A percentile compares a stretch with the other conserved stretches of the same genome.
phyloP scores from a whole-genome alignment of 2,329 filamentous ascomycete species.

The Penicillium vulpinum region DNA sequence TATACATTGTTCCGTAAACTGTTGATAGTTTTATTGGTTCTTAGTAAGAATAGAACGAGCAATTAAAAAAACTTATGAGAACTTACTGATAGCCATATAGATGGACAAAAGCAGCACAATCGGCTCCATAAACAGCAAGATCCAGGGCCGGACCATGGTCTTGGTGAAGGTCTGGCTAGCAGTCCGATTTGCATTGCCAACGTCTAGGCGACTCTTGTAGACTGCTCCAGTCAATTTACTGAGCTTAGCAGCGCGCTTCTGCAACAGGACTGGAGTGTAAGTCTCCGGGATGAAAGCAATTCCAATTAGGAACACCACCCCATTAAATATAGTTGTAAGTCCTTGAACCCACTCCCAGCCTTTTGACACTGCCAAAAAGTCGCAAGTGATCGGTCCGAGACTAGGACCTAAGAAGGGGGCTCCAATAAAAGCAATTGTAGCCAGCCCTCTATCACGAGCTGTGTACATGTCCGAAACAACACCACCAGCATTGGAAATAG shows the following conservation, averaged over 20 bases:
- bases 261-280: conserved; percentile 50
- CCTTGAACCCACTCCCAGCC: conserved; percentile 68
- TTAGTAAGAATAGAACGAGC: not conserved
- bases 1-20: conserved; percentile 51
- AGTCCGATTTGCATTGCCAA: conserved; percentile 12
- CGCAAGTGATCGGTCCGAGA: conserved; percentile 63
- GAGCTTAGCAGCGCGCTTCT: conserved; percentile 46
- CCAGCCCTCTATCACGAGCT: conserved; percentile 52
- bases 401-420: conserved; percentile 65
- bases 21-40: conserved; percentile 12
- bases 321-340: conserved; percentile 61
- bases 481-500: conserved; percentile 59
- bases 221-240: conserved; percentile 49
- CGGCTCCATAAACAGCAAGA: conserved; percentile 47
- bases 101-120: conserved; percentile 47
- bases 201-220: conserved; percentile 30
- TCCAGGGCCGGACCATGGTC: conserved; percentile 47
- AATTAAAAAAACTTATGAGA: not conserved
- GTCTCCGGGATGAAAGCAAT: conserved; percentile 23
- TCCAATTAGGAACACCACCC: conserved; percentile 49
- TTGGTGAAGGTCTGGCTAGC: conserved; percentile 37
- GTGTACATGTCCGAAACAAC: conserved; percentile 60
- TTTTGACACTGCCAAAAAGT: conserved; percentile 60
- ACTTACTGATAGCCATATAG: conserved; percentile 42
- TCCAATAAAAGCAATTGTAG: conserved; percentile 62